Base-by-base conservation (phyloP, 1,284 basidiomycete genomes). In the Amylostereum areolatum region DNA sequence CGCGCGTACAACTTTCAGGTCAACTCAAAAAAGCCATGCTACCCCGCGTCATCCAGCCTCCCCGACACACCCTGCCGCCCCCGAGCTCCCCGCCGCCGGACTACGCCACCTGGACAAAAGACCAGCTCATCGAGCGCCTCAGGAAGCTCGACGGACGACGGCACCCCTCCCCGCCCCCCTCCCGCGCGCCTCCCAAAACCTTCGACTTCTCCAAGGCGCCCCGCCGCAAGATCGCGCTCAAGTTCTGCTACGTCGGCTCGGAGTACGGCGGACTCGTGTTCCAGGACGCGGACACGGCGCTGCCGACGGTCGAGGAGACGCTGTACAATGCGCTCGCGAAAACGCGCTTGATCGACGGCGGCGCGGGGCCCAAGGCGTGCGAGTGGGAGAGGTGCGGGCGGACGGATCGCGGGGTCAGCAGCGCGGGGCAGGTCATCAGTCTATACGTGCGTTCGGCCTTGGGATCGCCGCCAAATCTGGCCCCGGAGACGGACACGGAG, bases 321-420 rank as follows among this genome's bases (percentile, higher is more conserved):
- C 68, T 99, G 29, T 90, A 94, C 59, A 80, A 84, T 40, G 93
- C 93, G 1, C 70, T 97, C 48, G 83, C 81, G 36, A 84, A 85
- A 43, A 78, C 86, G 1, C 75, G 82, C 47, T 70, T 97, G 32
- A 78, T 97, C 27, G 89, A 93, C 62, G 74, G 73, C 0, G 78
- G 75, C 0, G 77, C 69, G 6, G 92, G 92, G 4, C 74, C 90
- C 53, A 90, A 94, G 12, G 90, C 85, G 0, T 94, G 92, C 61
- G 91, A 81, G 27, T 99, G 92, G 82, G 85, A 89, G 60, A 76
- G 85, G 52, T 98, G 96, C 67, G 96, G 96, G 9, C 70, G 97
- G 57, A 99, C 96, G 27, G 96, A 99, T 72, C 77, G 86, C 34
- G 96, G 97, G 0, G 96, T 99, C 45, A 95, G 91, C 62, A 92